A percentile compares a stretch with the other conserved stretches of the same genome.
Evolutionary conservation across 2,329 filamentous ascomycete species (phyloP).

Genomic region (Arthrobotrys sphaeroides): DNA sequence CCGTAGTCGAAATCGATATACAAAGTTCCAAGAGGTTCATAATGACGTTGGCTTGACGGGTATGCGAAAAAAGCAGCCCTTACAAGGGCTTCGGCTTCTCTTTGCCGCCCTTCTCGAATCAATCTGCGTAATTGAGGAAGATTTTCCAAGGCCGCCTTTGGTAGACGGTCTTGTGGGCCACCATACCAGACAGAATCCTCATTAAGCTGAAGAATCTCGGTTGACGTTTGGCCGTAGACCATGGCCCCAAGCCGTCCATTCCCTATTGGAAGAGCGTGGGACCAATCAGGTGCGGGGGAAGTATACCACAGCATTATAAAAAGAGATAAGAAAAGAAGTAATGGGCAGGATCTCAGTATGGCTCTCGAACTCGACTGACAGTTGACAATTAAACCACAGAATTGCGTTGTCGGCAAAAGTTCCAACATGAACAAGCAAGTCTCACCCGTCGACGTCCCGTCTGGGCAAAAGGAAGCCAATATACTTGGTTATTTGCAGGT

Average conservation of each 20-base stretch:
- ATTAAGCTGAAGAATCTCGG: constrained; percentile 64
- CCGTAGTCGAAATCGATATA: constrained; percentile 61
- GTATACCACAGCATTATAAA: constrained; percentile 47
- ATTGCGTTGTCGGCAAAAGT: constrained; percentile 25
- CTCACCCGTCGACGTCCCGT: no score
- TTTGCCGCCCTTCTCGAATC: constrained; percentile 62
- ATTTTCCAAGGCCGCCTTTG: constrained; percentile 61
- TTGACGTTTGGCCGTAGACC: constrained; percentile 63
- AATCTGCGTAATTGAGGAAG: constrained; percentile 62
- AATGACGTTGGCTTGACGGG: constrained; percentile 64
- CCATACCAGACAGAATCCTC: constrained; percentile 66
- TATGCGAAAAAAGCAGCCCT: constrained; percentile 63
- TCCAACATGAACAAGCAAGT: constrained; percentile 48
- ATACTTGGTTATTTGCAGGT: background rate
- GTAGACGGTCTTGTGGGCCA: constrained; percentile 63
- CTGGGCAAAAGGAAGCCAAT: constrained; percentile 5
- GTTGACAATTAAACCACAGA: constrained; percentile 22
- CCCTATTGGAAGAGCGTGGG: constrained; percentile 64
- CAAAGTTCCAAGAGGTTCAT: constrained; percentile 63
- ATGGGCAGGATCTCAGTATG: background rate
- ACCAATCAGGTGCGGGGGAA: constrained; percentile 59
- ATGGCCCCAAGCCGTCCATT: constrained; percentile 65
- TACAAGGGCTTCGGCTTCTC: constrained; percentile 62
- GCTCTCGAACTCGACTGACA: background rate
- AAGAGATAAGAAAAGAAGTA: background rate